A percentile compares a stretch with the other conserved stretches of the same genome.
Evolutionary conservation across 1,284 basidiomycete species (phyloP).

Genomic region (Agroathelia rolfsii): DNA sequence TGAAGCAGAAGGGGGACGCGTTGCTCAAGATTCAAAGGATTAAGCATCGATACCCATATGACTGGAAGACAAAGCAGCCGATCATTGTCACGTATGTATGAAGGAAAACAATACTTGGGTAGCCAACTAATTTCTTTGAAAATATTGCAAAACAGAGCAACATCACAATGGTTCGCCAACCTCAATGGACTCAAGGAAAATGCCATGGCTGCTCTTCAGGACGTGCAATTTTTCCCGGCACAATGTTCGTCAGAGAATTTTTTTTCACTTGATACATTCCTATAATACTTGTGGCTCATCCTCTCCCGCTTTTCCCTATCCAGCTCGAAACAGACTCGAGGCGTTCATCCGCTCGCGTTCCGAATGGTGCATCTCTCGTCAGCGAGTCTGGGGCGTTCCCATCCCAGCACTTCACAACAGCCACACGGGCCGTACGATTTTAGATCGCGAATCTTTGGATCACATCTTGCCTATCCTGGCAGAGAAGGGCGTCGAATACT

Average conservation of each 20-base stretch:
- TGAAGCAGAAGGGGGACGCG: slow-evolving; percentile 47
- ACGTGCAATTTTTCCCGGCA: slow-evolving; percentile 73
- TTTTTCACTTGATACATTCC: slow-evolving; percentile 8
- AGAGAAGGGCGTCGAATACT: slow-evolving; percentile 67
- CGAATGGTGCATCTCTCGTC: slow-evolving; percentile 99
- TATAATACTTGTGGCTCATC: slow-evolving; percentile 1
- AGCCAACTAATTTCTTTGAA: slow-evolving; percentile 2
- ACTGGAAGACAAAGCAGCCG: slow-evolving; percentile 93
- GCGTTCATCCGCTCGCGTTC: slow-evolving; percentile 82
- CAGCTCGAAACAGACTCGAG: slow-evolving; percentile 79
- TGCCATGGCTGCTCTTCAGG: slow-evolving; percentile 63
- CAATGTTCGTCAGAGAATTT: slow-evolving; percentile 55
- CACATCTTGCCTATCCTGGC: slow-evolving; percentile 76
- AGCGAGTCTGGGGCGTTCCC: slow-evolving; percentile 96
- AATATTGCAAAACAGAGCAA: too few species aligned
- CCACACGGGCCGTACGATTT: slow-evolving; percentile 53
- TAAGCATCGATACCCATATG: slow-evolving; percentile 90
- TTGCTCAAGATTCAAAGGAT: slow-evolving; percentile 66
- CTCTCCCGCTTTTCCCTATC: slow-evolving; percentile 6
- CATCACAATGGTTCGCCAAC: slow-evolving; percentile 97
- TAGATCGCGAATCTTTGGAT: slow-evolving; percentile 59
- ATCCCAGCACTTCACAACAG: slow-evolving; percentile 83
- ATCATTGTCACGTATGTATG: slow-evolving; percentile 74
- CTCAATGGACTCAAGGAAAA: slow-evolving; percentile 74
- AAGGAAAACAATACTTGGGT: slow-evolving; percentile 1